Percentiles rank a stretch among this genome's conserved stretches.
Conservation (phyloP, 176 grass and related monocot species). For the Phoenix dactylifera region DNA sequence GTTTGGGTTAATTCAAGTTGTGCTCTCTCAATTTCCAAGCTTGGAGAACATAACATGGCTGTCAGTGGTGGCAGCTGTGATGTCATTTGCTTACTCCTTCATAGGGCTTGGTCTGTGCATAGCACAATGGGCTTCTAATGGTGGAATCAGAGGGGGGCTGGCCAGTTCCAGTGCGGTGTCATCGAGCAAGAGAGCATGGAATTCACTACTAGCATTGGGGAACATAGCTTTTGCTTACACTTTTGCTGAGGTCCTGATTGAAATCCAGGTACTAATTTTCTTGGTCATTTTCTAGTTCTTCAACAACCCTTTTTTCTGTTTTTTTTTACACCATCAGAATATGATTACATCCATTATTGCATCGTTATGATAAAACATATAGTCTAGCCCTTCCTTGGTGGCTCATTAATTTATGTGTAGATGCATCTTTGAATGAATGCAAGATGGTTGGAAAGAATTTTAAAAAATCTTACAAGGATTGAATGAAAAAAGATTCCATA, state of each 20-base stretch:
- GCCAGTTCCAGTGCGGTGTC: conserved; percentile 16
- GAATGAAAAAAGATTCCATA: too few species aligned
- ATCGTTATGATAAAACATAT: too few species aligned
- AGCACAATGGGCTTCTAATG: conserved; percentile 28
- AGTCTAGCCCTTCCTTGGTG: too few species aligned
- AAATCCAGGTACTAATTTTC: conserved; percentile 52
- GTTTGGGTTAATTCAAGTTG: conserved; percentile 55
- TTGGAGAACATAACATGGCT: conserved; percentile 76
- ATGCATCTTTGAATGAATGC: too few species aligned
- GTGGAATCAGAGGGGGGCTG: conserved; percentile 26
- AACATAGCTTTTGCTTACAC: conserved; percentile 93
- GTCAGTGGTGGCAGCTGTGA: conserved; percentile 58
- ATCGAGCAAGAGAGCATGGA: conserved; percentile 44
- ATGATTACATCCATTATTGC: too few species aligned
- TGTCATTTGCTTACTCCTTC: conserved; percentile 83
- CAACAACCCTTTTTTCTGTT: too few species aligned
- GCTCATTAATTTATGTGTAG: too few species aligned
- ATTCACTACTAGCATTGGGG: conserved; percentile 64
- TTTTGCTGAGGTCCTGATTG: conserved; percentile 76
- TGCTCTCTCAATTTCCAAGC: conserved; percentile 74
- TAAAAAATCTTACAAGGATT: too few species aligned
- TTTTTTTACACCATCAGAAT: too few species aligned
- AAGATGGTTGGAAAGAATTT: too few species aligned
- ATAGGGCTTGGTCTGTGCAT: conserved; percentile 57
- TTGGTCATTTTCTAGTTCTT: too few species aligned